phyloP scores from a whole-genome alignment of 148 eudicot genomes.

The Heliamphora exappendiculata region DNA sequence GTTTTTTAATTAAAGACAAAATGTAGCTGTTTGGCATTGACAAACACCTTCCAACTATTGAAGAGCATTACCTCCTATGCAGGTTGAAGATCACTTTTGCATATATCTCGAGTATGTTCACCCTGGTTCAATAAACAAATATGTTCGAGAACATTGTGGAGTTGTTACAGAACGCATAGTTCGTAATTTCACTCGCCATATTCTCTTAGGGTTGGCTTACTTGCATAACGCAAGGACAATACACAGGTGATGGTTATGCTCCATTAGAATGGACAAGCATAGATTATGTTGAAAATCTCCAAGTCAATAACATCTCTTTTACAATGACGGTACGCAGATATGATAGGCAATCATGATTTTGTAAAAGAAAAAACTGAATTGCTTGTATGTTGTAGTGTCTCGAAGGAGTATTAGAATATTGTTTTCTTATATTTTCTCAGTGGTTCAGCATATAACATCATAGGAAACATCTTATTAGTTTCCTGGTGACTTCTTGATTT shows the following conservation, averaged over 20 bases:
- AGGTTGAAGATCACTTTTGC: slow-evolving; percentile 78
- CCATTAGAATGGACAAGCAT: neutral
- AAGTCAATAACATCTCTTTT: neutral
- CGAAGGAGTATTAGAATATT: neutral
- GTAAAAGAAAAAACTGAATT: neutral
- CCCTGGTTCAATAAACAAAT: slow-evolving; percentile 86
- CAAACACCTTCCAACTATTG: too few relatives aligned
- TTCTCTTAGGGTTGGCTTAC: slow-evolving; percentile 81
- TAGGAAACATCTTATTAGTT: neutral
- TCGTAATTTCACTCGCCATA: slow-evolving; percentile 92
- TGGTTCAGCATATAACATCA: neutral
- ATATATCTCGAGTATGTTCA: slow-evolving; percentile 89
- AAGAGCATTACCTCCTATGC: slow-evolving; percentile 10
- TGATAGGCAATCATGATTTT: neutral
- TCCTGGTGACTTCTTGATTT: neutral
- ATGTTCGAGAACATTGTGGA: slow-evolving; percentile 62
- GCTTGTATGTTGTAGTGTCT: neutral
- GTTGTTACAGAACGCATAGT: slow-evolving; percentile 82
- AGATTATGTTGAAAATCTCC: neutral
- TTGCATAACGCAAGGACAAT: slow-evolving; percentile 74
- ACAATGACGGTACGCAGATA: neutral
- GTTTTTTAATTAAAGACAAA: too few relatives aligned
- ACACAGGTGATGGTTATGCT: slow-evolving; percentile 53
- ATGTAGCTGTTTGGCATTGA: too few relatives aligned
- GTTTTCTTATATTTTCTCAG: neutral